Evolutionary conservation across 2,329 filamentous ascomycete species (phyloP), one percentile per base, ranked within the genome.

Genomic region (Microthyrium microscopicum): DNA sequence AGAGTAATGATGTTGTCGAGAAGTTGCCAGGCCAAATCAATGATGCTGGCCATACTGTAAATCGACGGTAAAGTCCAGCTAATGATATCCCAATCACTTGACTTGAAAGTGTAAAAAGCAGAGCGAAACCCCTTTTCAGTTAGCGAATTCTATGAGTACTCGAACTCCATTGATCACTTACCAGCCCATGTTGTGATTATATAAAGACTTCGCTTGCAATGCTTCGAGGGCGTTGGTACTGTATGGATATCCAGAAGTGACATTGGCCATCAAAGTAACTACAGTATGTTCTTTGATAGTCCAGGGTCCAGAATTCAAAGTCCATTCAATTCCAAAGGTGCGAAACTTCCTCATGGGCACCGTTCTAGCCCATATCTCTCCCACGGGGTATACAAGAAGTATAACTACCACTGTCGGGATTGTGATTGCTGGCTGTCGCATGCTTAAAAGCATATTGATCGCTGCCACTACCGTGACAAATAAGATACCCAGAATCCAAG

Each of bases 21-120:
- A 82, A 58, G 31, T 70, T 77, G 3, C 60, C 64, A 0, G 77
- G 77, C 76, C 77, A 82, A 38, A 82, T 79, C 73, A 82, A 79
- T 7, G 75, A 69, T 1, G 74, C 72, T 3, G 69, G 70, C 7
- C 5, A 21, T 33, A 42, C 34, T 26, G 47, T 17, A 25, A 48
- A 47, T 8, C 44, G 39, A 8, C 45, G 41, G 20, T 46, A 46
- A 12, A 47, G 27, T 1, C 46, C 46, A 5, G 46, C 44, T 6
- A 50, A 20, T 8, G 34, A 40, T 22, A 44, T 38, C 2, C 44
- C 41, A 24, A 78, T 54, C 35, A 72, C 76, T 49, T 80, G 77
- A 2, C 71, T 77, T 5, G 71, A 77, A n/a, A 81, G 60, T 16
- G 68, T 70, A 37, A 79, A 58, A 11, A 80, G 56, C 31, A 18